Evolutionary conservation across 179 eudicot species (phyloP).

Genomic region (Vitellaria paradoxa): DNA sequence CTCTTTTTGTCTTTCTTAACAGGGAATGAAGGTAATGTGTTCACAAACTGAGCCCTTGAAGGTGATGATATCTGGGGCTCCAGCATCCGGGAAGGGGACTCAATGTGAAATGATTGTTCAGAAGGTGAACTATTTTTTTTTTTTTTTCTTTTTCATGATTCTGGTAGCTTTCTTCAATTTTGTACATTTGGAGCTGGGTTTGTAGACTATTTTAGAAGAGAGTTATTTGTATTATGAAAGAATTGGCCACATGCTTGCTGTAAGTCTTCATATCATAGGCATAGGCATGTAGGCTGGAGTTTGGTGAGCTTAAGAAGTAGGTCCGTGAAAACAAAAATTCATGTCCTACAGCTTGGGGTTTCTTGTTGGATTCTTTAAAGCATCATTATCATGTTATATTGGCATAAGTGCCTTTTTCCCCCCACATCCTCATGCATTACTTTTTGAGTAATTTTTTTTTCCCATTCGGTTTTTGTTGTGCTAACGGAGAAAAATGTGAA

Average conservation of each 20-base stretch:
- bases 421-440: not conserved
- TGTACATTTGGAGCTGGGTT: not conserved
- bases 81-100: conserved; percentile 99
- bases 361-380: not conserved
- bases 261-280: not conserved
- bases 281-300: not conserved
- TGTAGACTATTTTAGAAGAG: not conserved
- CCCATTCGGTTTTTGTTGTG: not conserved
- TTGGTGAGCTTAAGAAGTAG: not conserved
- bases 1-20: conserved; percentile 4
- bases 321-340: not conserved
- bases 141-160: not conserved
- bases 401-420: not conserved
- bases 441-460: not conserved
- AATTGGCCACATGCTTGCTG: not conserved
- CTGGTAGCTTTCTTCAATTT: not conserved
- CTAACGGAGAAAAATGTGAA: not conserved
- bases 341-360: no score
- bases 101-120: conserved; percentile 85
- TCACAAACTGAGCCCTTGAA: conserved; percentile 61
- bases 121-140: conserved; percentile 39
- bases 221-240: not conserved
- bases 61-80: conserved; percentile 95
- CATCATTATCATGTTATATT: not conserved
- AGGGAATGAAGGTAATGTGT: conserved; percentile 46